phyloP scores from a whole-genome alignment of 2,329 filamentous ascomycete species.

The Fusarium cyanostomum region DNA sequence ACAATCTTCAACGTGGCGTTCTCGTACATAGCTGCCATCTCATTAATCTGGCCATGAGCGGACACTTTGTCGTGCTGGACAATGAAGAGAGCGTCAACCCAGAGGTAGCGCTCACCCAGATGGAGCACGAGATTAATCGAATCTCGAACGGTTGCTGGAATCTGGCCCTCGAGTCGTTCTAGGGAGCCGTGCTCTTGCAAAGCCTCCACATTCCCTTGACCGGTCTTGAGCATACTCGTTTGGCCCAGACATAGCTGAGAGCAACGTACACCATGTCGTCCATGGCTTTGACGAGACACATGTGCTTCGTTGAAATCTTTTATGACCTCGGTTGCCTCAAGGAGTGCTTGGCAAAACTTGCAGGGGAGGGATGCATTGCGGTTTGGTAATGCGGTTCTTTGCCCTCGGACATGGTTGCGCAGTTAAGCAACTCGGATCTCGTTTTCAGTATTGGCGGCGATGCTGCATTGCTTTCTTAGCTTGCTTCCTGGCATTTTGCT shows the following conservation, averaged over 20 bases:
- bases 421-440: too few species aligned
- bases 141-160: conserved; percentile 3
- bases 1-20: conserved; percentile 5
- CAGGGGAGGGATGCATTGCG: neutral
- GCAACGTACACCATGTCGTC: neutral
- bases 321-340: neutral
- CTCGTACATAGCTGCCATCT: conserved; percentile 13
- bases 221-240: neutral
- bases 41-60: neutral
- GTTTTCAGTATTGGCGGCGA: too few species aligned
- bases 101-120: conserved; percentile 11
- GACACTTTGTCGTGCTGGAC: conserved; percentile 10
- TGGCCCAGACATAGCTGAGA: conserved; percentile 18
- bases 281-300: conserved; percentile 2
- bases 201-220: neutral
- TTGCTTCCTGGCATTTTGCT: too few species aligned
- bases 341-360: neutral
- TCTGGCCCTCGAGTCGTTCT: neutral
- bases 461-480: too few species aligned
- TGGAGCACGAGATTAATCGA: conserved; percentile 10
- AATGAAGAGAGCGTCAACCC: conserved; percentile 20
- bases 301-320: neutral
- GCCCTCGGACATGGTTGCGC: neutral
- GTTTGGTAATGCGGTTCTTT: neutral
- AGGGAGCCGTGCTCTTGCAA: neutral